phyloP scores from a whole-genome alignment of 805 yeast species.

The Grigorovia transvaalensis region DNA sequence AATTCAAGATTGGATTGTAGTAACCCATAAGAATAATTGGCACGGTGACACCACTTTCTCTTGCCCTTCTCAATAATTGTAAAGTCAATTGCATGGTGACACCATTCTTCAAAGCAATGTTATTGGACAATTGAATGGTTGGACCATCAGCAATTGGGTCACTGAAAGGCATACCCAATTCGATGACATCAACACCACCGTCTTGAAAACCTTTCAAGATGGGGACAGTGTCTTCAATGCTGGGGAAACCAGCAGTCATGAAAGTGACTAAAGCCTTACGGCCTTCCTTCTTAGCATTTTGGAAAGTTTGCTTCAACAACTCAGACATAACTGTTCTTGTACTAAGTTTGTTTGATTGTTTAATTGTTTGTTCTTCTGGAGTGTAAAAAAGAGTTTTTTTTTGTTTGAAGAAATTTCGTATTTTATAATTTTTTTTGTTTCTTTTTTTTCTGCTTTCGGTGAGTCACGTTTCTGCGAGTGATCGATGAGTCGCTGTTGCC shows the following conservation, averaged over 20 bases:
- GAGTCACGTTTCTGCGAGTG: too few species aligned
- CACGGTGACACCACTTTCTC: constrained; percentile 72
- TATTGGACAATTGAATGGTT: constrained; percentile 84
- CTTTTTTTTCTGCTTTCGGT: too few species aligned
- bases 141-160: constrained; percentile 99
- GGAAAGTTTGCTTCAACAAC: constrained; percentile 42
- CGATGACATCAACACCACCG: constrained; percentile 93
- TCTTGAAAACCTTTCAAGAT: constrained; percentile 79
- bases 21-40: constrained; percentile 96
- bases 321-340: constrained; percentile 19
- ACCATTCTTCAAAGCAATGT: constrained; percentile 73
- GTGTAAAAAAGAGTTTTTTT: background rate
- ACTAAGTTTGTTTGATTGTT: background rate
- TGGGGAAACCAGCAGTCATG: constrained; percentile 90
- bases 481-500: too few species aligned
- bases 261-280: constrained; percentile 88
- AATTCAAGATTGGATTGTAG: constrained; percentile 84
- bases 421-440: too few species aligned
- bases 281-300: constrained; percentile 46
- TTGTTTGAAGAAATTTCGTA: background rate
- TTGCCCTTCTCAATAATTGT: constrained; percentile 63
- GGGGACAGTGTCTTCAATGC: constrained; percentile 78
- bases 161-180: constrained; percentile 90
- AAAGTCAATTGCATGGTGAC: constrained; percentile 60
- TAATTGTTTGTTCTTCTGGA: background rate